These are phyloP conservation scores for Penicillium sclerotigenum DNA, from an alignment of 2,329 filamentous ascomycete species.

Conservation along the genomic window DNA sequence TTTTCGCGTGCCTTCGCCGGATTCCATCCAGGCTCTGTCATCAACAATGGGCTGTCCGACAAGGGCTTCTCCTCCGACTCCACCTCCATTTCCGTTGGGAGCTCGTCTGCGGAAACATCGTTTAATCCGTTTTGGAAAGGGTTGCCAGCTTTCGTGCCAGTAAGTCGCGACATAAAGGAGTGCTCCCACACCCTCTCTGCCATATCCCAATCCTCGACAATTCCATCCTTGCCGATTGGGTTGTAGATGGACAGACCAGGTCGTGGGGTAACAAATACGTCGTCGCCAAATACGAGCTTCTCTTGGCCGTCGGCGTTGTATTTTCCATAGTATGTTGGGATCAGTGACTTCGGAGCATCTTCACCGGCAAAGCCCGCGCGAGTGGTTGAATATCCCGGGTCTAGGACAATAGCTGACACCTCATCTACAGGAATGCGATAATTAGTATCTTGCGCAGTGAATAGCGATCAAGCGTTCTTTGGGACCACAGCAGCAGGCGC, in stretches of 20 bases:
- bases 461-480: neutral
- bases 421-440: constrained; percentile 63
- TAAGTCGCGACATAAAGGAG: constrained; percentile 82
- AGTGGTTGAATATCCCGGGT: constrained; percentile 85
- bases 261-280: constrained; percentile 75
- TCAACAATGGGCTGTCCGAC: constrained; percentile 82
- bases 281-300: constrained; percentile 77
- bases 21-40: constrained; percentile 96
- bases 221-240: constrained; percentile 82
- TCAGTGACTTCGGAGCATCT: constrained; percentile 90
- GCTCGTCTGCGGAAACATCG: constrained; percentile 57
- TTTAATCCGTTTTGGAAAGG: constrained; percentile 77
- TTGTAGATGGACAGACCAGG: constrained; percentile 80
- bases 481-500: neutral
- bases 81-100: constrained; percentile 61
- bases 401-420: constrained; percentile 93
- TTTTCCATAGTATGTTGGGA: constrained; percentile 84
- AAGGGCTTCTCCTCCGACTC: constrained; percentile 70
- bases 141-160: constrained; percentile 67
- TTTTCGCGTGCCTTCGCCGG: constrained; percentile 82
- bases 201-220: constrained; percentile 95
- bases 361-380: constrained; percentile 97
- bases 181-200: constrained; percentile 90
- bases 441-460: neutral
- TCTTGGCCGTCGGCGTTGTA: constrained; percentile 52